Percentiles rank a stretch among this genome's conserved stretches.
phyloP scores from a whole-genome alignment of 768 basidiomycete species.

The Lactarius deliciosus region DNA sequence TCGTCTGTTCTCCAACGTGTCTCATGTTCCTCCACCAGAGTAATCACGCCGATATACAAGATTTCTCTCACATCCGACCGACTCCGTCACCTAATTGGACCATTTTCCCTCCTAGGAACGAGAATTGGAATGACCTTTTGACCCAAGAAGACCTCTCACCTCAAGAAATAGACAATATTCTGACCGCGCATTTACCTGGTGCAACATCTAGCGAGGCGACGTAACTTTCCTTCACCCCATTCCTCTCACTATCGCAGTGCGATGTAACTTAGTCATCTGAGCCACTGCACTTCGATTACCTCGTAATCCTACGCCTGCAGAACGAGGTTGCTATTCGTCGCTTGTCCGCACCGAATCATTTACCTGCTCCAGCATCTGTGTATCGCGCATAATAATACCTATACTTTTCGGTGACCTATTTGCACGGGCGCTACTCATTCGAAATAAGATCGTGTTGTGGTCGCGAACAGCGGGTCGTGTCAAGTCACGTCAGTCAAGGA shows the following conservation, averaged over 20 bases:
- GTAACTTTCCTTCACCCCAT: not conserved
- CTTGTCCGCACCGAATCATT: not conserved
- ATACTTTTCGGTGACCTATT: not conserved
- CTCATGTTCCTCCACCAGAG: constrained; percentile 33
- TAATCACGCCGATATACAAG: constrained; percentile 59
- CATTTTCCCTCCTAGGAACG: not conserved
- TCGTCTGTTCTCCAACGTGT: constrained; percentile 4
- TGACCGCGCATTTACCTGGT: constrained; percentile 16
- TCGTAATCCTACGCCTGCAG: not conserved
- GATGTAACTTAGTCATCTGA: not conserved
- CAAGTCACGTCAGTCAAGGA: not conserved
- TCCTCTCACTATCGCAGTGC: not conserved
- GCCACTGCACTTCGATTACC: not conserved
- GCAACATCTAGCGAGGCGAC: not conserved
- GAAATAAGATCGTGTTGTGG: not conserved
- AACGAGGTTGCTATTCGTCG: not conserved
- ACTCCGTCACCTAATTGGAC: constrained; percentile 80
- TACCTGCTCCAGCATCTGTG: not conserved
- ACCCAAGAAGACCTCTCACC: not conserved
- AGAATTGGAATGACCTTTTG: constrained; percentile 21
- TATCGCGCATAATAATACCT: not conserved
- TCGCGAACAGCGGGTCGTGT: not conserved
- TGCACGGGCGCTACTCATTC: not conserved
- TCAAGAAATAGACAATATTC: constrained; percentile 4
- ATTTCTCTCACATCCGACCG: constrained; percentile 80